Evolutionary conservation across 2,329 filamentous ascomycete genomes (phyloP), one percentile per base, ranked within the genome.

Genomic region (Ophiocordyceps camponoti-leonardi): DNA sequence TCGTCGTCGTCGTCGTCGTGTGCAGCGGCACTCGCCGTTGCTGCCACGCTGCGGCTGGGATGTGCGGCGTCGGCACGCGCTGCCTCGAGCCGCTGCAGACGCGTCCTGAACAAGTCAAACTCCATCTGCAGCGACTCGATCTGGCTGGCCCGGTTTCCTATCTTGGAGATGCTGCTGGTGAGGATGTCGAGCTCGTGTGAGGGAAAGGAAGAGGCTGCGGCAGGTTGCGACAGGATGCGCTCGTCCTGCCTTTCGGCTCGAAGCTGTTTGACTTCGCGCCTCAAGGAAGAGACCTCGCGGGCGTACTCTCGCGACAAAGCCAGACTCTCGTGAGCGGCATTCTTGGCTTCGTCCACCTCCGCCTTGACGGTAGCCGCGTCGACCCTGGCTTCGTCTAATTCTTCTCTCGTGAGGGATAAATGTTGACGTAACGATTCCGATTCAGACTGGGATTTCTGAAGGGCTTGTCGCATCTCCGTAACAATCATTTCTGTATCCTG

Each of bases 71-170:
- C 45, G 16, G 39, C 31, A 13, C 49, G 47, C 14, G 47, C 49
- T 16, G 47, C 49, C 44, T 66, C 63, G 16, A 64, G 52, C 18
- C 59, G 54, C 45, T 63, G 58, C 5, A 66, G 46, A 8, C 62
- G 54, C 5, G 57, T 56, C 48, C 62, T 63, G 45, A 67, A 55
- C 2, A 68, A 55, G 39, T 65, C 57, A 40, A 66, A 56, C 47
- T 67, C 65, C 62, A 66, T 67, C 50, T 64, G 61, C 20, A 67
- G 50, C 8, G 55, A 58, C 45, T 67, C 63, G 11, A 67, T 56
- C 44, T 64, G 60, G 45, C 55, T 64, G 20, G 63, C 61, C 33
- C 58, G 57, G 48, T 58, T 57, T 14, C 60, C 57, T 23, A 67
- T 61, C 46, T 60, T 65, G 33, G 62, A 56, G 26, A 67, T 61